Base-by-base conservation (phyloP, 208 protist genomes). In the Crithidia bombi region DNA sequence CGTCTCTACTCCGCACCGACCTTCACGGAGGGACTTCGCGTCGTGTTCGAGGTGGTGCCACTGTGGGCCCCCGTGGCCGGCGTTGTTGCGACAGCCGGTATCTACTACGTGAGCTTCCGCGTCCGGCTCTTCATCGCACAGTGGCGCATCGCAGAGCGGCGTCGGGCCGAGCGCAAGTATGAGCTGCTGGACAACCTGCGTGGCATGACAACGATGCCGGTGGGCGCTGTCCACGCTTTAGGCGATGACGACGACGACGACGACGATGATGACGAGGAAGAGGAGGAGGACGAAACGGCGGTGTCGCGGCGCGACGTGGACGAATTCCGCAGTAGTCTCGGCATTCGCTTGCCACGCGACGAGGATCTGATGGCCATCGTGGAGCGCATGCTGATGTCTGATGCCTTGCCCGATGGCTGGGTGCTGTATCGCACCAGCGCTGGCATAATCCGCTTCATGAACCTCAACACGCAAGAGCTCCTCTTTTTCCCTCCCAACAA, bases 381-480 rank as follows among this genome's bases (percentile, higher is more conserved):
- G 15, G 87, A 94, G 69, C 80, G 90, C 28, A 92, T 96, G 87
- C 74, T 96, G 12, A 75, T 94, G 50, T 84, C 87, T 12, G 91
- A 96, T 55, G 54, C 78, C n/a, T 87, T 96, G 46, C 91, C 91
- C 0, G 87, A 94, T 39, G 91, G 89, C 0, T 96, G 91, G 91
- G 89, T 93, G 52, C 75, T 96, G 52, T 96, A 92, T 66, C 91
- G 91, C 58, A 94, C 87, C n/a, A 86, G 85, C 30, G 80, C 87
- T 6, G 91, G 91, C 23, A 82, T 94, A 47, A 86, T 96, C 50
- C 88, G 91, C 51, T 96, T 96, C 67, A 85, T 94, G 77, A 92
- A 94, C 72, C 67, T 94, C 69, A 96, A 91, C 79, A 96, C 91
- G 19, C 87, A 94, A 69, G 87, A 96, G 70, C 86, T 96, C 54